A percentile compares a stretch with the other conserved stretches of the same genome.
Conservation (phyloP, 2,329 filamentous ascomycete species). For the Botryosphaeria agaves region DNA sequence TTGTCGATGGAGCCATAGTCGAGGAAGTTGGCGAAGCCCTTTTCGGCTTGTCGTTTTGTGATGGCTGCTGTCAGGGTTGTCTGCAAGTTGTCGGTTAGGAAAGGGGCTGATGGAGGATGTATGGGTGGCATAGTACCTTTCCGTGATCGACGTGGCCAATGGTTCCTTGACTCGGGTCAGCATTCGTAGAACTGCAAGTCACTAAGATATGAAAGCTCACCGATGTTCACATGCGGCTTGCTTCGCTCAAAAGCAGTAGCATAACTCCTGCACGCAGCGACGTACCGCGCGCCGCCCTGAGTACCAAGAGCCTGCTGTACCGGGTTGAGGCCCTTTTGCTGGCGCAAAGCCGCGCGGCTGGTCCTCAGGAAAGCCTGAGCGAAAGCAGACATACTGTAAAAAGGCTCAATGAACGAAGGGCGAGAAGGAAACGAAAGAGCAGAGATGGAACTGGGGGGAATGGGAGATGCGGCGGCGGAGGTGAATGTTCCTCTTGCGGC, state of each 20-base stretch:
- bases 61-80: conserved; percentile 97
- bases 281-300: conserved; percentile 44
- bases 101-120: conserved; percentile 2
- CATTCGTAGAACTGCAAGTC: too few species aligned
- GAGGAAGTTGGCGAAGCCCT: conserved; percentile 85
- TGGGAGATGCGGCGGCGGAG: neutral
- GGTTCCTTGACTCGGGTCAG: too few species aligned
- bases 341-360: conserved; percentile 55
- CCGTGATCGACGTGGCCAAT: conserved; percentile 99
- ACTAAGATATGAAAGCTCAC: conserved; percentile 29
- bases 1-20: conserved; percentile 98
- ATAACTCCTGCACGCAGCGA: conserved; percentile 46
- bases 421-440: conserved; percentile 9
- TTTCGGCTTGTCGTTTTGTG: conserved; percentile 92
- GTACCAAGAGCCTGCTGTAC: conserved; percentile 52
- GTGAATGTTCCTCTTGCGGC: neutral
- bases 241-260: conserved; percentile 60
- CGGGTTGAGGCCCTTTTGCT: conserved; percentile 53
- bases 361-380: conserved; percentile 72
- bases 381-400: conserved; percentile 57
- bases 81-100: conserved; percentile 29
- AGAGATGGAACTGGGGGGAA: neutral
- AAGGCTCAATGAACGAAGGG: conserved; percentile 9
- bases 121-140: conserved; percentile 47
- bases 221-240: conserved; percentile 98